Conservation (phyloP, 176 grass and related monocot genomes). For the Lolium perenne region DNA sequence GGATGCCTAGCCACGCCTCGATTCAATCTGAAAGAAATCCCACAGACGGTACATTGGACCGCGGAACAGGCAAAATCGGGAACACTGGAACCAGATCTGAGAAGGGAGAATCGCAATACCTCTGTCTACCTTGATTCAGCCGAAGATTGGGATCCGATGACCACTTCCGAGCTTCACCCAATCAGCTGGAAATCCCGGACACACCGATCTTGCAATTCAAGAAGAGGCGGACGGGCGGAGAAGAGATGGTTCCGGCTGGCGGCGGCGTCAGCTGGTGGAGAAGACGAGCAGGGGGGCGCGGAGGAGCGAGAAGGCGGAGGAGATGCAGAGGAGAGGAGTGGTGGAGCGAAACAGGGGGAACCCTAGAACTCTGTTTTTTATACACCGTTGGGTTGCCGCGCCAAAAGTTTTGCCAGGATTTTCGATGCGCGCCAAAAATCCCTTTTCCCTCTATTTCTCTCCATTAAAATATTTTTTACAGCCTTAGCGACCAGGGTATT, state of each 20-base stretch:
- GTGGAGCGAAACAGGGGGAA: neutral
- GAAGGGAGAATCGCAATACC: neutral
- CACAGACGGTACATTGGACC: neutral
- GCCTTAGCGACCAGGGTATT: neutral
- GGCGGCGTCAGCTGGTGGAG: neutral
- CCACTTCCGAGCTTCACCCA: neutral
- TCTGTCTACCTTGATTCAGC: neutral
- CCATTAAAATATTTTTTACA: neutral
- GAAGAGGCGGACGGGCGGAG: neutral
- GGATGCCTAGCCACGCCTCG: neutral
- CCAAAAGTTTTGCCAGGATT: neutral
- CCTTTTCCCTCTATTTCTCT: neutral
- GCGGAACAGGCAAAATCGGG: neutral
- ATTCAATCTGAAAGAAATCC: neutral
- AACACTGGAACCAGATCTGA: neutral
- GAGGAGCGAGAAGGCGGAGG: neutral
- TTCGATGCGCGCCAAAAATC: conserved; percentile 12
- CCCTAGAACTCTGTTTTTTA: conserved; percentile 20
- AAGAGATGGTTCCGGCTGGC: neutral
- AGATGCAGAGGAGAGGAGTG: conserved; percentile 9
- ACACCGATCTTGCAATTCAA: neutral
- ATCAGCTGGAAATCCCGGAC: neutral
- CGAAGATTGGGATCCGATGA: neutral
- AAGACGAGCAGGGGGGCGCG: neutral
- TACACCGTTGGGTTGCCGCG: neutral